A percentile compares a stretch with the other conserved stretches of the same genome.
These are phyloP conservation scores for Aureobasidium sp. DNA, from an alignment of 2,329 filamentous ascomycete species.

Conservation along the genomic window DNA sequence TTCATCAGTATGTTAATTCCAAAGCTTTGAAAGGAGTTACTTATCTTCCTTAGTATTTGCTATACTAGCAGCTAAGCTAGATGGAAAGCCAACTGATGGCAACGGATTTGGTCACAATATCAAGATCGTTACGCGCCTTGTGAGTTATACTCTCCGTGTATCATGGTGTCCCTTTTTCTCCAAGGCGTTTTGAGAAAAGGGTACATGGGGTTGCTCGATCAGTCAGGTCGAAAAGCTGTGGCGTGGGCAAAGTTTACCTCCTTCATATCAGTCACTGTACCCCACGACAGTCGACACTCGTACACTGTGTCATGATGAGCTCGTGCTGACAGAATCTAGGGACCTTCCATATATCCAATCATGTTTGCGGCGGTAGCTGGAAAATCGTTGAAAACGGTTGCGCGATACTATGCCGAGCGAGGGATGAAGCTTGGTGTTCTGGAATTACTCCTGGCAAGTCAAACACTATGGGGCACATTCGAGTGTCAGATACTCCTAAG, in stretches of 20 bases:
- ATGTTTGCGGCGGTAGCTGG: conserved; percentile 29
- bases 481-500: conserved; percentile 28
- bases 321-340: conserved; percentile 9
- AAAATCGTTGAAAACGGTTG: conserved; percentile 29
- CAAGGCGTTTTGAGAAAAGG: too few relatives aligned
- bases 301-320: too few relatives aligned
- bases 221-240: too few relatives aligned
- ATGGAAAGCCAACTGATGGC: conserved; percentile 21
- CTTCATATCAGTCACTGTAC: too few relatives aligned
- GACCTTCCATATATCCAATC: conserved; percentile 30
- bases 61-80: conserved; percentile 19
- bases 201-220: too few relatives aligned
- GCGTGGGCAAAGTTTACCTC: too few relatives aligned
- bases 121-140: conserved; percentile 22
- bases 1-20: conserved; percentile 25
- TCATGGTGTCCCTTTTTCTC: too few relatives aligned
- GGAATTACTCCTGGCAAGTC: conserved; percentile 29
- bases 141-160: conserved; percentile 7
- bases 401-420: conserved; percentile 26
- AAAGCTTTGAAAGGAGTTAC: neutral
- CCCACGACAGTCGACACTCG: too few relatives aligned
- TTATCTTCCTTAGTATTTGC: conserved; percentile 21
- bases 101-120: conserved; percentile 24
- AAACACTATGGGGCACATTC: conserved; percentile 30
- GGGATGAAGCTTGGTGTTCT: conserved; percentile 26